A percentile compares a stretch with the other conserved stretches of the same genome.
Conservation (phyloP, 2,329 filamentous ascomycete genomes). For the Lachnellula suecica region DNA sequence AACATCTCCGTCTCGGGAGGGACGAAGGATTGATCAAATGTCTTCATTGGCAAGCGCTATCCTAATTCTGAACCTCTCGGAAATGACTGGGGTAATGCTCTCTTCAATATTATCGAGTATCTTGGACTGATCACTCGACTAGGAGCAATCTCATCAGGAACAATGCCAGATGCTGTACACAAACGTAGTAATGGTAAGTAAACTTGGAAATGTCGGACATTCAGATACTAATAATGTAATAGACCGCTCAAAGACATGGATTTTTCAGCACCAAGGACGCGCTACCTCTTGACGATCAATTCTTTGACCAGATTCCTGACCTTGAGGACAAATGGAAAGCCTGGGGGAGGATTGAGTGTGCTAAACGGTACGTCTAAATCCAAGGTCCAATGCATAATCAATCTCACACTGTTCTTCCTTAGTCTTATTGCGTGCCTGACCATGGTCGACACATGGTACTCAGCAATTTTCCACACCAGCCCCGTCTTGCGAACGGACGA, state of each 20-base stretch:
- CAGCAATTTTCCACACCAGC: conserved; percentile 18
- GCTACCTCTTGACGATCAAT: conserved; percentile 37
- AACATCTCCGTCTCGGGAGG: conserved; percentile 15
- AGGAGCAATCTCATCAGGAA: conserved; percentile 36
- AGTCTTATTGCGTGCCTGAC: conserved; percentile 23
- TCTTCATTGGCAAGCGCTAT: conserved; percentile 23
- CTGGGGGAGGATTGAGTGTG: conserved; percentile 51
- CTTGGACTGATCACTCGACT: background rate
- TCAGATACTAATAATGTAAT: background rate
- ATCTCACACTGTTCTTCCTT: background rate
- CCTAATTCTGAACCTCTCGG: conserved; percentile 19
- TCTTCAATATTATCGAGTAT: background rate
- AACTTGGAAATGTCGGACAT: background rate
- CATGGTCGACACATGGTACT: conserved; percentile 27
- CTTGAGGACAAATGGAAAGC: conserved; percentile 49
- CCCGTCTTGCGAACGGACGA: conserved; percentile 19
- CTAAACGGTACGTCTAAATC: conserved; percentile 40
- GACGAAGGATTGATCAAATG: conserved; percentile 20
- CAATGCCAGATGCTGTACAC: conserved; percentile 46
- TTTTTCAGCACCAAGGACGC: conserved; percentile 48
- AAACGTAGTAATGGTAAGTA: conserved; percentile 44
- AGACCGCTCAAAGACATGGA: conserved; percentile 48
- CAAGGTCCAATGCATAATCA: background rate
- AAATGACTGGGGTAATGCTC: conserved; percentile 22
- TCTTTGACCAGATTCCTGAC: conserved; percentile 44